These are phyloP conservation scores for Daldinia bambusicola DNA, from an alignment of 495 filamentous ascomycete genomes.

Conservation along the genomic window DNA sequence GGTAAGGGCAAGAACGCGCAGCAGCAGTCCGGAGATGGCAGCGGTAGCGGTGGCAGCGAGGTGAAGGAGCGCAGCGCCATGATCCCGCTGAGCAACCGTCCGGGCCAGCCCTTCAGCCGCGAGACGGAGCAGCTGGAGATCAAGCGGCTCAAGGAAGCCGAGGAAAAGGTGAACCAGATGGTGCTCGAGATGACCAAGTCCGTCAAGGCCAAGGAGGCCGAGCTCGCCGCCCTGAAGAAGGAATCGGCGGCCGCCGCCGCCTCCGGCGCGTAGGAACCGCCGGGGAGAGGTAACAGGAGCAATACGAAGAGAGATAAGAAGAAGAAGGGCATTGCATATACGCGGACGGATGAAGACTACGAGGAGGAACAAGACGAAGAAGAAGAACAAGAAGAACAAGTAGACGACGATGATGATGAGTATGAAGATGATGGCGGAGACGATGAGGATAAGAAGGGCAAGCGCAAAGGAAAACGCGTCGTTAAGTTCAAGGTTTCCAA, in stretches of 20 bases:
- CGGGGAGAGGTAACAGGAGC: background rate
- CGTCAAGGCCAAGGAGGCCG: conserved; percentile 68
- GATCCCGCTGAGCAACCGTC: conserved; percentile 71
- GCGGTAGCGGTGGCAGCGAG: conserved; percentile 50
- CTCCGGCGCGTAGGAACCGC: conserved; percentile 41
- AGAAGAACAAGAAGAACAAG: background rate
- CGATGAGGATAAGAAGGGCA: too few species aligned
- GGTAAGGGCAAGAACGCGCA: conserved; percentile 49
- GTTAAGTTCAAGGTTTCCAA: conserved; percentile 8
- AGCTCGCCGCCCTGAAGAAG: conserved; percentile 56
- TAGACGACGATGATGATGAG: background rate
- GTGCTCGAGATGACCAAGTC: conserved; percentile 70
- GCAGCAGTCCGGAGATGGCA: conserved; percentile 6
- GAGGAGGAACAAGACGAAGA: background rate
- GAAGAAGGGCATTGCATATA: background rate
- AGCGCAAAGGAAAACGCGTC: background rate
- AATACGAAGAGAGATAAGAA: background rate
- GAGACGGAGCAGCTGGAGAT: conserved; percentile 78
- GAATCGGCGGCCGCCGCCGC: conserved; percentile 28
- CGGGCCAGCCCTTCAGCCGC: conserved; percentile 76
- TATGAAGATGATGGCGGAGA: background rate
- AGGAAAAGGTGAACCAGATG: conserved; percentile 73
- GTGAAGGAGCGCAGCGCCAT: conserved; percentile 72
- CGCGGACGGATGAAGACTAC: too few species aligned
- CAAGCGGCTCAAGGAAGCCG: conserved; percentile 76